A percentile compares a stretch with the other conserved stretches of the same genome.
phyloP scores from a whole-genome alignment of 1,284 basidiomycete genomes.

The Puccinia polysora region DNA sequence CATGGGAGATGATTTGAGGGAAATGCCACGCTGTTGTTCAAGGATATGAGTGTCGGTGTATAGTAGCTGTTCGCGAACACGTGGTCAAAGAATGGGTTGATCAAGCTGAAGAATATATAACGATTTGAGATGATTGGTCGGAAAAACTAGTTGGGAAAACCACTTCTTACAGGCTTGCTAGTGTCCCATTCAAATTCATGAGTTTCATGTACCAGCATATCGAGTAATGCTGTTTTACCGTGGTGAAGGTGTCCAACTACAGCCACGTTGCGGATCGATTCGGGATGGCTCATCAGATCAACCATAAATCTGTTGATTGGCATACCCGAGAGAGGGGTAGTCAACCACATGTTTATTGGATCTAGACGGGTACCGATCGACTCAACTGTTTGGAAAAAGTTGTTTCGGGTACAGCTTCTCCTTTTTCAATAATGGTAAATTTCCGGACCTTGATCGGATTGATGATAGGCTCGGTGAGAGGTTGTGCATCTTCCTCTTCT shows the following conservation, averaged over 20 bases:
- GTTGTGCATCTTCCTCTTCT: slow-evolving; percentile 96
- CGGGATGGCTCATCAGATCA: slow-evolving; percentile 83
- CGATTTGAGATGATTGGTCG: slow-evolving; percentile 27
- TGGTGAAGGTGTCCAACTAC: slow-evolving; percentile 94
- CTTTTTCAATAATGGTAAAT: slow-evolving; percentile 65
- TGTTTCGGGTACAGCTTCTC: slow-evolving; percentile 87
- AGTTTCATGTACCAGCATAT: slow-evolving; percentile 95
- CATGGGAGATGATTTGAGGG: slow-evolving; percentile 94
- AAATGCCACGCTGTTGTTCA: slow-evolving; percentile 80
- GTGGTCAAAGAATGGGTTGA: slow-evolving; percentile 46
- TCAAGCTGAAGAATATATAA: background rate
- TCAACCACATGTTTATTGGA: background rate
- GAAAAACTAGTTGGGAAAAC: background rate
- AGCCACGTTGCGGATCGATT: slow-evolving; percentile 91
- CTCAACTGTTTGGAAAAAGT: slow-evolving; percentile 85
- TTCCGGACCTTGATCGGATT: slow-evolving; percentile 87
- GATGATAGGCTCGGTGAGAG: slow-evolving; percentile 87
- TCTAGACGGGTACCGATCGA: background rate
- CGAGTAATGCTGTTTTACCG: slow-evolving; percentile 92
- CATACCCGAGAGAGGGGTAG: background rate
- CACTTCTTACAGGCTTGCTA: slow-evolving; percentile 66
- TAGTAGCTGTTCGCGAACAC: slow-evolving; percentile 59
- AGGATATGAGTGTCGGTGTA: slow-evolving; percentile 94
- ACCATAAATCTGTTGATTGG: slow-evolving; percentile 68
- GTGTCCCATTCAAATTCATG: slow-evolving; percentile 90